Evolutionary conservation across 352 stramenopile species (phyloP).

Genomic region (Phytophthora boehmeriae): DNA sequence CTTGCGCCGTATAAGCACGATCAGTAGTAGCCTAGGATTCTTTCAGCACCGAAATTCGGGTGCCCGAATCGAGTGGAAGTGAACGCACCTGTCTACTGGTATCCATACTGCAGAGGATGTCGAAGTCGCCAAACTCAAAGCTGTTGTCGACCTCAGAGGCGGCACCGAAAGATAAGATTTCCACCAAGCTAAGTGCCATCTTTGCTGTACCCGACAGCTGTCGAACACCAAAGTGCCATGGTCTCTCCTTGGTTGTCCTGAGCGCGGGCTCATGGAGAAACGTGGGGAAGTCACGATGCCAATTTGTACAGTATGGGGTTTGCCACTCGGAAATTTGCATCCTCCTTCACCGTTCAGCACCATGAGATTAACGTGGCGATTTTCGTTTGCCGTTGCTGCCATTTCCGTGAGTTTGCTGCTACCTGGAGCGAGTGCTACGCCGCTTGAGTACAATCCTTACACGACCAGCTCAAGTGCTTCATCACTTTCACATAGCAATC

Average conservation of each 20-base stretch:
- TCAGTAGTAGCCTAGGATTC: constrained; percentile 12
- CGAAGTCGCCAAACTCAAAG: constrained; percentile 4
- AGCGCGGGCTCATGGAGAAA: not conserved
- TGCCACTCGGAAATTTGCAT: constrained; percentile 24
- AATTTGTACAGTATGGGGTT: not conserved
- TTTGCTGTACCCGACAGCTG: constrained; percentile 23
- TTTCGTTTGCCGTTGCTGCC: constrained; percentile 6
- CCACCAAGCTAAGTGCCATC: constrained; percentile 9
- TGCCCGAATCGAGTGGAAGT: constrained; percentile 7
- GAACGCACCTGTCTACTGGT: constrained; percentile 13
- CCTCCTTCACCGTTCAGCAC: constrained; percentile 20
- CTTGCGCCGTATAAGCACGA: not conserved
- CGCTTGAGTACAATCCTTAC: constrained; percentile 17
- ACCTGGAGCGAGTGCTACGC: not conserved
- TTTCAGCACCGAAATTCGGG: not conserved
- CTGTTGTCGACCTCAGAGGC: constrained; percentile 26
- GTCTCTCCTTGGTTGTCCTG: constrained; percentile 18
- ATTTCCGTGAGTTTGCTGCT: constrained; percentile 13
- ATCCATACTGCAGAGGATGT: constrained; percentile 19
- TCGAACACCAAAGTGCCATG: constrained; percentile 19
- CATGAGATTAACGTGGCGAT: constrained; percentile 25
- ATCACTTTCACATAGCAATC: constrained; percentile 12
- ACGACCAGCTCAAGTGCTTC: constrained; percentile 9
- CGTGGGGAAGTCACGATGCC: not conserved
- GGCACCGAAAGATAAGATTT: not conserved